Percentiles rank a stretch among this genome's conserved stretches.
phyloP scores from a whole-genome alignment of 768 basidiomycete species.

The Pleurotus ostreatus region DNA sequence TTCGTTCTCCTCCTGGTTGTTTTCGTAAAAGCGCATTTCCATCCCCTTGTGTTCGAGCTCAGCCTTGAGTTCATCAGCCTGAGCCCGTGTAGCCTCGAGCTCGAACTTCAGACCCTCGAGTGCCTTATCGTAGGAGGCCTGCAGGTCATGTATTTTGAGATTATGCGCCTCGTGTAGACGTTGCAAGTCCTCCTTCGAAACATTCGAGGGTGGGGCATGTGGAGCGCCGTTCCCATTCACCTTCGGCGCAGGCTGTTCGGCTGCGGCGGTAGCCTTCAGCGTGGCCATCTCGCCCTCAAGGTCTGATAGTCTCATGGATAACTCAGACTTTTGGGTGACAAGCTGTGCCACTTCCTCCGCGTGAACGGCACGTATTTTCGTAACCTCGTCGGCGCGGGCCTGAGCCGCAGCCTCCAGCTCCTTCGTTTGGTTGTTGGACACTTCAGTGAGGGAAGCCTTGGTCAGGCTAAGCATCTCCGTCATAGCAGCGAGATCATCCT shows the following conservation, averaged over 20 bases:
- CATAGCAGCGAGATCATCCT: conserved; percentile 64
- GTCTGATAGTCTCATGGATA: conserved; percentile 63
- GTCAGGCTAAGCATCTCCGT: conserved; percentile 66
- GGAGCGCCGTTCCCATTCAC: conserved; percentile 45
- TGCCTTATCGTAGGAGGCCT: conserved; percentile 61
- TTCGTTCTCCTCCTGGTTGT: conserved; percentile 72
- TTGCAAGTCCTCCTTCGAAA: conserved; percentile 75
- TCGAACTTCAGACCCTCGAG: conserved; percentile 51
- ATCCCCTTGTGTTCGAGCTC: conserved; percentile 68
- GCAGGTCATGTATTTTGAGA: conserved; percentile 70
- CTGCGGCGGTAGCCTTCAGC: conserved; percentile 49
- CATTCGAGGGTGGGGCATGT: conserved; percentile 39
- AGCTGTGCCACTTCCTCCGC: conserved; percentile 58
- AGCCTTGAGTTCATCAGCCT: conserved; percentile 51
- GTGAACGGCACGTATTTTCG: conserved; percentile 53
- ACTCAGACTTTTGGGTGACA: conserved; percentile 57
- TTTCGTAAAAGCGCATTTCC: conserved; percentile 79
- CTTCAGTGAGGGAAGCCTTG: conserved; percentile 65
- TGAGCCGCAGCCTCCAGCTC: conserved; percentile 78
- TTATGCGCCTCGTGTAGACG: conserved; percentile 83
- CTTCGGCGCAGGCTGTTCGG: conserved; percentile 47
- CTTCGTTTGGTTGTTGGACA: conserved; percentile 62
- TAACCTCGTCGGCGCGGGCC: conserved; percentile 66
- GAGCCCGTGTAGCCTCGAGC: conserved; percentile 46
- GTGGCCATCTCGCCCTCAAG: conserved; percentile 76